Conservation (phyloP, 106 monocot genomes). For the Dioscorea alata region DNA sequence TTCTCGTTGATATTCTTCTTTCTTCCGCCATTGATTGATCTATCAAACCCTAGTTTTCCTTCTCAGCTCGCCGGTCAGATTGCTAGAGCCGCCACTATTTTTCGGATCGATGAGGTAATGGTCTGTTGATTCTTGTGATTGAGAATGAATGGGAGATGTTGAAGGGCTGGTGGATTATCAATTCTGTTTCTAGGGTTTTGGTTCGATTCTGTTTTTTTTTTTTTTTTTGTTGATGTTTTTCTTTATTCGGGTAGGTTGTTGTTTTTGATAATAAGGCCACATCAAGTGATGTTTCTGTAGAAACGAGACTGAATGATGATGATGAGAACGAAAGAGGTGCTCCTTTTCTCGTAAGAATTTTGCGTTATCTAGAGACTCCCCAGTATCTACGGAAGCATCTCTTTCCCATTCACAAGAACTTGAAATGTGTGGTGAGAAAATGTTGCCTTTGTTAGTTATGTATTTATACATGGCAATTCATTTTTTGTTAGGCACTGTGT, state of each 20-base stretch:
- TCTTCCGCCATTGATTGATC: neutral
- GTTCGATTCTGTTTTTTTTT: too few relatives aligned
- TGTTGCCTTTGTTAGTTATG: neutral
- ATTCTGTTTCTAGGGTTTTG: too few relatives aligned
- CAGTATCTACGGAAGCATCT: conserved; percentile 80
- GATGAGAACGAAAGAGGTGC: conserved; percentile 57
- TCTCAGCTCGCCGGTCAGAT: conserved; percentile 86
- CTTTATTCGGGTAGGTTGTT: conserved; percentile 50
- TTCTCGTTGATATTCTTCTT: neutral
- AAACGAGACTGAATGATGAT: conserved; percentile 4
- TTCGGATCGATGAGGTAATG: conserved; percentile 82
- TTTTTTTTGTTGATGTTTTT: neutral
- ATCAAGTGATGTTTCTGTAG: conserved; percentile 24
- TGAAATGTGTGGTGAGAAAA: conserved; percentile 71
- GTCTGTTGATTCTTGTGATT: neutral
- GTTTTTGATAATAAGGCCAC: conserved; percentile 63
- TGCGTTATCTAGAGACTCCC: conserved; percentile 88
- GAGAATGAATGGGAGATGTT: neutral
- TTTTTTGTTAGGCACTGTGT: too few relatives aligned
- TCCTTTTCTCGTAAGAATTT: conserved; percentile 61
- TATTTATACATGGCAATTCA: too few relatives aligned
- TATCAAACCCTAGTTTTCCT: neutral
- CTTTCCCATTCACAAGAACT: conserved; percentile 76
- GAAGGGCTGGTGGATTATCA: neutral
- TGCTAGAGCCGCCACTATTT: conserved; percentile 86